Base-by-base conservation (phyloP, 1,139 yeast genomes). In the Suhomyces maxii region DNA sequence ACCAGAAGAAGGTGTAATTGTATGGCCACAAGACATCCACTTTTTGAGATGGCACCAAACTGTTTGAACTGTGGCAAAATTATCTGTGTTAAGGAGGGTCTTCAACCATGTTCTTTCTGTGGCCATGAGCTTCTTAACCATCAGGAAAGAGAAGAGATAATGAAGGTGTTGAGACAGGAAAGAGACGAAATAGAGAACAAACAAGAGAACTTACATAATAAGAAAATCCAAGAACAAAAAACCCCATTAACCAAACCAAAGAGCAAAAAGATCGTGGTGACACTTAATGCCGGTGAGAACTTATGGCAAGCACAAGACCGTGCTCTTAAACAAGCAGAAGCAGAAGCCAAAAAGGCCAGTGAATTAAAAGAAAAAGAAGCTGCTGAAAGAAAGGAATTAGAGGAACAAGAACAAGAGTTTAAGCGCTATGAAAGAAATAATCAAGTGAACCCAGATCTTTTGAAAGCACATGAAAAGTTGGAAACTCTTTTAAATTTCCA, bases 61-160 rank as follows among this genome's bases (percentile, higher is more conserved):
- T 95, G 99, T 59, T 68, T 93, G 38, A 84, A 86, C 48, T 95
- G 99, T 65, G 99, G 99, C 9, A 89, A 90, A 61, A 89, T 95
- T 35, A 87, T 93, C 2, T 95, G 99, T 68, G 77, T 78, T 3
- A 84, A 84, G 56, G 98, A 95, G 61, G 98, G 98, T 0, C 63
- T 83, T n/a, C 89, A 90, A 45, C 95, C 95, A 5, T 95, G 99
- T 61, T 79, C 95, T 2, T 87, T 71, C 53, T 93, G 99, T 68
- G 89, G 90, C 0, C 64, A 74, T 25, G 86, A 83, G 32, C 67
- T 93, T 34, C 71, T 93, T 13, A 76, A 83, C 5, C 61, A 66
- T 8, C 76, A 77, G 18, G 96, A 89, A 52, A 77, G 80, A 54
- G 54, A 59, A n/a, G 83, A 81, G 39, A 84, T 93, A 39, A 66